Base-by-base conservation (phyloP, 768 basidiomycete genomes). In the Xanthoconium purpureum region DNA sequence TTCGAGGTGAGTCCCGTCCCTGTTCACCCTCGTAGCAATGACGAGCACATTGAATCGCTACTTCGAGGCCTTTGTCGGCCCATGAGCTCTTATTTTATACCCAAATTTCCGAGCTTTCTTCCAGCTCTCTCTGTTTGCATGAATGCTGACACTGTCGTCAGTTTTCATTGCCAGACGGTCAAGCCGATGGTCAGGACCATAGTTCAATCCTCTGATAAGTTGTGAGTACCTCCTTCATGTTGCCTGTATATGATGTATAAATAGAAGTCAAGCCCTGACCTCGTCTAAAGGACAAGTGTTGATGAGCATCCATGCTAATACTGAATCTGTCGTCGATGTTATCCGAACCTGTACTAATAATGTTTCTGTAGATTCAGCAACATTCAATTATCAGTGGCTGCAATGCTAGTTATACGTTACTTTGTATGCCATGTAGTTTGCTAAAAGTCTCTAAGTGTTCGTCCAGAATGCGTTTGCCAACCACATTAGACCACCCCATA, bases 191-290 rank as follows among this genome's bases (percentile, higher is more conserved):
- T n/a, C n/a, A n/a, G n/a, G n/a, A n/a, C n/a, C n/a, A n/a, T n/a
- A n/a, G n/a, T n/a, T n/a, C n/a, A n/a, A n/a, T n/a, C n/a, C n/a
- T n/a, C n/a, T n/a, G n/a, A n/a, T n/a, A n/a, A n/a, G 5, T 43
- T 44, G 80, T 81, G 71, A 79, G 80, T 72, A 20, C 9, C 5
- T 47, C 43, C 63, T 39, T 59, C 59, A 7, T 47, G 50, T 8
- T 12, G 13, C 54, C 54, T 33, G 63, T 57, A 63, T 74, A 65
- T 83, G 89, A 87, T 89, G 64, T 78, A 84, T 69, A 83, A 77
- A 84, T 82, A 91, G 89, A 88, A 90, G 89, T 91, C 89, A 91
- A 92, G 89, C 89, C 76, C 89, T 86, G 84, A 91, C 72, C 77
- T 75, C 73, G 80, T 89, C 85, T 83, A 55, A 82, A 79, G 86